Base-by-base conservation (phyloP, 257 asterid species). In the Fraxinus quadrangulata region DNA sequence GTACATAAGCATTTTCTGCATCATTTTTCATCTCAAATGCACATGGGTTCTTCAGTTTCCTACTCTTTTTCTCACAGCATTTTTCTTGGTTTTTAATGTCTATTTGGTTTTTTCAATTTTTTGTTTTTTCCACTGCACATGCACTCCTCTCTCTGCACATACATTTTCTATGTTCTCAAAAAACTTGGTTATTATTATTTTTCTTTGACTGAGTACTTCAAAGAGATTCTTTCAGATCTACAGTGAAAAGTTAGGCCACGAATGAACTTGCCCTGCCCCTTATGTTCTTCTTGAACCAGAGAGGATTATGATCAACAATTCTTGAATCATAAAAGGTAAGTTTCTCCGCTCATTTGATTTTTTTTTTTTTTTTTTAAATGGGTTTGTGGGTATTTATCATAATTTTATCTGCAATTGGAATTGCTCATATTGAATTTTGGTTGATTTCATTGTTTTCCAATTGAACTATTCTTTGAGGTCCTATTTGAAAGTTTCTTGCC, bases 181-280 rank as follows among this genome's bases (percentile, higher is more conserved):
- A 24, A 8, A 23, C 68, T 61, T 23, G 67, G 33, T 81, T 85
- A 67, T 79, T 61, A 16, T 81, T 80, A 9, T 80, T 42, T 81
- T 33, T 75, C 84, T 70, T 88, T 87, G 92, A 87, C 82, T 80
- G 76, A 74, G 73, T 70, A 17, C 74, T 61, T 61, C 82, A 69
- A 75, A 73, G 79, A 73, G 89, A 78, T 81, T 83, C 84, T 74
- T 83, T 79, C 85, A 83, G 89, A 83, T 83, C 89, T 83, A 81
- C 84, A 37, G 81, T 81, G 74, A 71, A 63, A 63, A 81, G 77
- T 73, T 86, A 72, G 81, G 34, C 75, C 7, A 36, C 24, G 78
- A 42, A 81, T 76, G 72, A 81, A 24, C 51, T 75, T 72, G 37
- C 78, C 19, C 34, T 24, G 34, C 28, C 19, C 76, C 84, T 78